phyloP scores from a whole-genome alignment of 1,139 yeast species.

The Geotrichum bryndzae region DNA sequence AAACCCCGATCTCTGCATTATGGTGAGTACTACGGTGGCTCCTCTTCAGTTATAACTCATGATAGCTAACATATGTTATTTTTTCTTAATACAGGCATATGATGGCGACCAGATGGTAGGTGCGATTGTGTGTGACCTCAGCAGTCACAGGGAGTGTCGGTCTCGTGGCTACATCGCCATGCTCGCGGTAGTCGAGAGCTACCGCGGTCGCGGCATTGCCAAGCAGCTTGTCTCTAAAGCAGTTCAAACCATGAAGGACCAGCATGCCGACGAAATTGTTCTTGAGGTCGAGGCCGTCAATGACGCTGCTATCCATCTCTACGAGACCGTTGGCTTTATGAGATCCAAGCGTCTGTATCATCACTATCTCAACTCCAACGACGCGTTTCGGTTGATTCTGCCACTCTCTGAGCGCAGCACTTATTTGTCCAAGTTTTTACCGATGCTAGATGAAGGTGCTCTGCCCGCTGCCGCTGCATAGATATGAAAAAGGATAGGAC shows the following conservation, averaged over 20 bases:
- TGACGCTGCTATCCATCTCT: constrained; percentile 64
- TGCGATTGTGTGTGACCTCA: constrained; percentile 79
- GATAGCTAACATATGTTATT: neutral
- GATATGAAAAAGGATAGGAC: neutral
- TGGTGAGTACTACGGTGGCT: constrained; percentile 36
- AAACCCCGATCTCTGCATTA: constrained; percentile 58
- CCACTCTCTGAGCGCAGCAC: constrained; percentile 53
- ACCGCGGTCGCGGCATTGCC: constrained; percentile 79
- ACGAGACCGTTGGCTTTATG: constrained; percentile 82
- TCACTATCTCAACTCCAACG: constrained; percentile 86
- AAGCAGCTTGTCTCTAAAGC: constrained; percentile 58
- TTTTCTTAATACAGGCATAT: constrained; percentile 21
- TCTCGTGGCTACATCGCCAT: constrained; percentile 89
- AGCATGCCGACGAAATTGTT: constrained; percentile 76
- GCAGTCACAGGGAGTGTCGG: constrained; percentile 61
- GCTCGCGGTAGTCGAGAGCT: constrained; percentile 73
- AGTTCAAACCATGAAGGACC: constrained; percentile 57
- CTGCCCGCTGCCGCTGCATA: neutral
- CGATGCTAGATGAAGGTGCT: neutral
- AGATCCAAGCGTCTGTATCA: constrained; percentile 75
- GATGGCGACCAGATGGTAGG: constrained; percentile 50
- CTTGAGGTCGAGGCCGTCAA: constrained; percentile 89
- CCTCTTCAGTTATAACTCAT: neutral
- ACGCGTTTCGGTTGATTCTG: constrained; percentile 75
- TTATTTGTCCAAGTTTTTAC: constrained; percentile 37